Base-by-base conservation (phyloP, 208 protist genomes). In the Wallacemonas collosoma region DNA sequence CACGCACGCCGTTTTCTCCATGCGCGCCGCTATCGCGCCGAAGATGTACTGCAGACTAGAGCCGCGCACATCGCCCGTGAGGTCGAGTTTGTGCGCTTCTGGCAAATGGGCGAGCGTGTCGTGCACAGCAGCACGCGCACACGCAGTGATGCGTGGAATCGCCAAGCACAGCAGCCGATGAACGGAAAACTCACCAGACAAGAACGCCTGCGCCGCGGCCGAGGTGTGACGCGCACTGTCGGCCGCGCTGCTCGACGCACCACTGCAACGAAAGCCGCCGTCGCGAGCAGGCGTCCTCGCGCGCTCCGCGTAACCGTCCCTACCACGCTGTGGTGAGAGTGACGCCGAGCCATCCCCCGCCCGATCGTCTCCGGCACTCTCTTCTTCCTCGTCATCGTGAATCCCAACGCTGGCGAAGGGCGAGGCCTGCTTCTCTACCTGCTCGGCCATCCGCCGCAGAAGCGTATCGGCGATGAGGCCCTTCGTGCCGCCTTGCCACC, bases 401-500 rank as follows among this genome's bases (percentile, higher is more conserved):
- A 85, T 53, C 0, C 71, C 75, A 1, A 70, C 71, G 56, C 73
- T 64, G 1, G 73, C 56, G 72, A 91, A 94, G 9, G 86, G 86
- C 26, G 84, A 87, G 4, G 61, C 73, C 55, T 80, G 77, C 81
- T 78, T 71, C 60, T 77, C 79, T 35, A 76, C 76, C 60, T 86
- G 76, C 62, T 68, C 70, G 12, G 71, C 64, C 72, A 89, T 71
- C 14, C 68, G 76, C 66, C 85, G 67, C 66, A 92, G 57, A 76
- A 94, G 57, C 5, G 75, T 81, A 35, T 89, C 77, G 39, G 87
- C 86, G 43, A 94, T 64, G 47, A 89, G 71, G 12, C 72, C 70
- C 53, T 86, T 77, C 2, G 79, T 80, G 44, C 87, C 90, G 55
- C 74, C 76, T 2, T 69, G 61, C 87, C 88, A 93, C 87, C 87